Evolutionary conservation across 163 green algal genomes (phyloP), one percentile per base, ranked within the genome.

Genomic region (Prototheca cutis): DNA sequence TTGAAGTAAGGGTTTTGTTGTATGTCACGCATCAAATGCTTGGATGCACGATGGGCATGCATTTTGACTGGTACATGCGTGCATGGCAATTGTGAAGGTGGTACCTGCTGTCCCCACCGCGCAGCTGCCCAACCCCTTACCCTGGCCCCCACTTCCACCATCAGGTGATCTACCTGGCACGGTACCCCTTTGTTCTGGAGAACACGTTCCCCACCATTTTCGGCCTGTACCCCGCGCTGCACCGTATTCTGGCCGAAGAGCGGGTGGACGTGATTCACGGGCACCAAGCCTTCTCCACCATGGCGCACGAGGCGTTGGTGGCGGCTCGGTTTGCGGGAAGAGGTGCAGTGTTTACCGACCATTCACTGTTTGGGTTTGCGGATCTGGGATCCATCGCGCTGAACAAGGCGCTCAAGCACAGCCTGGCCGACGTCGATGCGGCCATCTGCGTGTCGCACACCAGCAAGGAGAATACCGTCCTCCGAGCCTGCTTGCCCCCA

Each of bases 361-460:
- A 98, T 71, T 96, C 87, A 0, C 77, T 98, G 24, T 95, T 96
- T 57, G 91, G 91, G 13, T 97, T 98, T 79, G 82, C 87, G 19
- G 89, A 96, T 60, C 62, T 72, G 19, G 57, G 59, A 25, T 85
- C 68, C 72, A 96, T 98, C 52, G 40, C 86, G 8, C 84, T 85
- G 31, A 98, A 98, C 78, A 90, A 93, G 69, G 40, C 89, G 24
- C 75, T 95, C 33, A 90, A 95, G 65, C 86, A 78, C 48, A 77
- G 84, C 5, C 71, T 94, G 53, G 72, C 78, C 3, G 81, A 91
- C 59, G 77, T 87, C 10, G 67, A 93, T 48, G 70, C 80, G 54
- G 82, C 87, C 29, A 88, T 98, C 51, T 98, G 91, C 68, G 91
- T 98, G 6, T 91, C 76, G 28, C 88, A 97, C 80, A 96, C 89